Conservation (phyloP, 2,329 filamentous ascomycete species). For the Phoma sp. region DNA sequence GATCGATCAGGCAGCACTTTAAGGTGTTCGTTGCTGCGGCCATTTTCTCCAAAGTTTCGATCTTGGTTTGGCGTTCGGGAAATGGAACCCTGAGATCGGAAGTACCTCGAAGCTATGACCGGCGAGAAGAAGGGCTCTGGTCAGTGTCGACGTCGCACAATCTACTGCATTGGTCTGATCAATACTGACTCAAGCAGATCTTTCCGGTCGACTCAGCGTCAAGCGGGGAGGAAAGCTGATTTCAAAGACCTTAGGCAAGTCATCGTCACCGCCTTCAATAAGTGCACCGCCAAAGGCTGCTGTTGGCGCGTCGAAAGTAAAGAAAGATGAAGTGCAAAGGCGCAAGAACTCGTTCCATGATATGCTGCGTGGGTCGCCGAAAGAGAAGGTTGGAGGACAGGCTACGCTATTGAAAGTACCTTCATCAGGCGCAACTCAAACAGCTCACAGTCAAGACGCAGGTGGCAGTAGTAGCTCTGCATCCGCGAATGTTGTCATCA, state of each 20-base stretch:
- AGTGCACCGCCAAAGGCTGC: slow-evolving; percentile 43
- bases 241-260: slow-evolving; percentile 31
- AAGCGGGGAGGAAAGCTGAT: slow-evolving; percentile 36
- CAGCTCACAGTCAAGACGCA: not conserved
- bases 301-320: slow-evolving; percentile 33
- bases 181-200: slow-evolving; percentile 26
- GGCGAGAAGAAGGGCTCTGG: slow-evolving; percentile 41
- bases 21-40: not conserved
- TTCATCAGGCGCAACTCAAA: not conserved
- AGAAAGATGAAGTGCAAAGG: slow-evolving; percentile 42
- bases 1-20: slow-evolving; percentile 12
- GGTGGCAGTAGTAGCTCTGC: not conserved
- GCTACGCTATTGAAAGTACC: not conserved
- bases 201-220: slow-evolving; percentile 33
- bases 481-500: not conserved
- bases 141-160: slow-evolving; percentile 22
- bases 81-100: slow-evolving; percentile 24
- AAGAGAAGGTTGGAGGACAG: slow-evolving; percentile 11
- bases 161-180: not conserved
- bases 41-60: not conserved
- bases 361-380: slow-evolving; percentile 28
- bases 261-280: slow-evolving; percentile 27
- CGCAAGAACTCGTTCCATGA: slow-evolving; percentile 43
- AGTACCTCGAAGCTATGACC: slow-evolving; percentile 33
- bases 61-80: slow-evolving; percentile 20